phyloP scores from a whole-genome alignment of 331 rosid species.

The Rhamnella rubrinervis region DNA sequence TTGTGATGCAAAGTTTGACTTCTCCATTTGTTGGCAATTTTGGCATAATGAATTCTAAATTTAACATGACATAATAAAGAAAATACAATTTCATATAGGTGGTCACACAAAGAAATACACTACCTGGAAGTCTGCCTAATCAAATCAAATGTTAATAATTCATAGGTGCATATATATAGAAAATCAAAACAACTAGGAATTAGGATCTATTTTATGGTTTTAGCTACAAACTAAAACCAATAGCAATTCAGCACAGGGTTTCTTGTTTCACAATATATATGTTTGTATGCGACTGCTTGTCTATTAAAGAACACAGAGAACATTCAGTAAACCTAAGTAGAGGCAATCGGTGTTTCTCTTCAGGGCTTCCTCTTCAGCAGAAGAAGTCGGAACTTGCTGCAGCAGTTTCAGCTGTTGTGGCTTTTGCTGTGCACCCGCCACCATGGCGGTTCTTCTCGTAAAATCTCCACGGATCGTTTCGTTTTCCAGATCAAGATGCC shows the following conservation, averaged over 20 bases:
- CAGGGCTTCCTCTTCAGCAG: slow-evolving; percentile 82
- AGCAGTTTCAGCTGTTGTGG: slow-evolving; percentile 32
- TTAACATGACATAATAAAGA: too few species aligned
- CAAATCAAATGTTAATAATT: too few species aligned
- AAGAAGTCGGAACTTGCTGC: slow-evolving; percentile 30
- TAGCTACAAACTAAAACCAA: background rate
- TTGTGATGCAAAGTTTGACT: too few species aligned
- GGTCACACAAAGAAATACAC: too few species aligned
- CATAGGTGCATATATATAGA: background rate
- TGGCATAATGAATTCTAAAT: too few species aligned
- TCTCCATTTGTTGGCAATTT: too few species aligned
- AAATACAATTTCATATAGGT: too few species aligned
- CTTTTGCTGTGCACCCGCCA: slow-evolving; percentile 56
- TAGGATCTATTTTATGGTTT: background rate
- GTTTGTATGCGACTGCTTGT: background rate
- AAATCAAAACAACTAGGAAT: background rate
- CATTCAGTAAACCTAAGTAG: slow-evolving; percentile 32
- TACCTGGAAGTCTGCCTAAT: background rate
- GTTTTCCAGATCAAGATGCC: slow-evolving; percentile 26
- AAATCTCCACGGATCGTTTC: slow-evolving; percentile 28
- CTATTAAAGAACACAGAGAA: background rate
- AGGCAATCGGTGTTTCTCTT: slow-evolving; percentile 96
- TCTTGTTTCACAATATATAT: background rate
- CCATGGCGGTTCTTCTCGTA: slow-evolving; percentile 53
- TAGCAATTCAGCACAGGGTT: background rate